Evolutionary conservation across 192 early-diverging fungal genomes (phyloP).

Genomic region (Borealophlyctis nickersoniae): DNA sequence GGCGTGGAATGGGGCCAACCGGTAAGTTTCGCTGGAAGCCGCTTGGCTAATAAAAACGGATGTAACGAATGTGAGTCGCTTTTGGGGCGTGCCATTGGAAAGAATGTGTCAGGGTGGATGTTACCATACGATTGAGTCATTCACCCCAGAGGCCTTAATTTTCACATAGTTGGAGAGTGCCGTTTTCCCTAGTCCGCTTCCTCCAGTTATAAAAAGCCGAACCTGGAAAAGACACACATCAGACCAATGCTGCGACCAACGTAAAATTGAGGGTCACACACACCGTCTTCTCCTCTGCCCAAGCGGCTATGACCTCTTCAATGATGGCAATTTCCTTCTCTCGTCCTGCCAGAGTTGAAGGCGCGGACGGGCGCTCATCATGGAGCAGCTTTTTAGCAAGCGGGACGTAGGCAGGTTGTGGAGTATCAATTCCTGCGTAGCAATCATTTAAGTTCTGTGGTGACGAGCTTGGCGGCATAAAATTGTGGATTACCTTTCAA

Average conservation of each 20-base stretch:
- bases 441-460: too few relatives aligned
- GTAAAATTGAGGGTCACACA: too few relatives aligned
- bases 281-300: not conserved
- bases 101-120: too few relatives aligned
- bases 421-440: too few relatives aligned
- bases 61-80: not conserved
- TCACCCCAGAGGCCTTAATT: not conserved
- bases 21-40: conserved; percentile 2
- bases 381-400: too few relatives aligned
- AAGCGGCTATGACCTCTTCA: not conserved
- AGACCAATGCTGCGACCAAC: too few relatives aligned
- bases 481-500: not conserved
- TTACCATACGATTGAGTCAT: not conserved
- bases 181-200: not conserved
- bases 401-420: too few relatives aligned
- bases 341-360: not conserved
- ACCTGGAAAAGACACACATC: not conserved
- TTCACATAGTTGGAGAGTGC: not conserved
- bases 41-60: not conserved
- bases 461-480: too few relatives aligned
- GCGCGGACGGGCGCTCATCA: too few relatives aligned
- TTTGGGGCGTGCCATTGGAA: not conserved
- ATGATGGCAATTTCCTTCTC: not conserved
- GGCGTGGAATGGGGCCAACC: not conserved
- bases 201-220: not conserved